These are phyloP conservation scores for Citrus reticulata DNA, from an alignment of 345 rosid species.

Conservation along the genomic window DNA sequence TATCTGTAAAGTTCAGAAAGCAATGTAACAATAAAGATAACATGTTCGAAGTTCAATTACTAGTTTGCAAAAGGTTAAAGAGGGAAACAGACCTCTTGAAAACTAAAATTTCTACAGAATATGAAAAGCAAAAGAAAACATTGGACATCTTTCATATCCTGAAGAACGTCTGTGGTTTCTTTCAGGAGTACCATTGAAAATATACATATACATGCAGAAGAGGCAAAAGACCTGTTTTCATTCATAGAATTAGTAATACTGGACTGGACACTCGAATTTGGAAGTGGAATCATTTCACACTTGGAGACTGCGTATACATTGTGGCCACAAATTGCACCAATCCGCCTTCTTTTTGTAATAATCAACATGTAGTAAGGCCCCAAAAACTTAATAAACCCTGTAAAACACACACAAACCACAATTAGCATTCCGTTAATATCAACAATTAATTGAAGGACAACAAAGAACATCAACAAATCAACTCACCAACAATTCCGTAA, in stretches of 20 bases:
- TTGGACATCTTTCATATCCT: not conserved
- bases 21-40: not conserved
- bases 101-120: conserved; percentile 4
- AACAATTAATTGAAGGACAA: not conserved
- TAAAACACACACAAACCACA: conserved; percentile 6
- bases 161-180: conserved; percentile 13
- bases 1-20: not conserved
- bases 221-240: conserved; percentile 71
- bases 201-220: conserved; percentile 13
- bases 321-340: conserved; percentile 91
- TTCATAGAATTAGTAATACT: conserved; percentile 45
- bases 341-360: conserved; percentile 81
- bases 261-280: conserved; percentile 48
- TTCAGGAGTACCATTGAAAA: not conserved
- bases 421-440: not conserved
- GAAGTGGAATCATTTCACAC: conserved; percentile 76
- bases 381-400: conserved; percentile 90
- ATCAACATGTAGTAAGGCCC: conserved; percentile 98
- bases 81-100: not conserved
- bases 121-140: not conserved
- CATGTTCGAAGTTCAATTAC: not conserved
- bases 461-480: not conserved
- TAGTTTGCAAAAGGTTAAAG: not conserved
- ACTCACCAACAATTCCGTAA: conserved; percentile 92
- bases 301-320: conserved; percentile 72